Evolutionary conservation across 228 moss, liverwort and hornwort species (phyloP), one percentile per base, ranked within the genome.

Genomic region (Sphagnum magellanicum): DNA sequence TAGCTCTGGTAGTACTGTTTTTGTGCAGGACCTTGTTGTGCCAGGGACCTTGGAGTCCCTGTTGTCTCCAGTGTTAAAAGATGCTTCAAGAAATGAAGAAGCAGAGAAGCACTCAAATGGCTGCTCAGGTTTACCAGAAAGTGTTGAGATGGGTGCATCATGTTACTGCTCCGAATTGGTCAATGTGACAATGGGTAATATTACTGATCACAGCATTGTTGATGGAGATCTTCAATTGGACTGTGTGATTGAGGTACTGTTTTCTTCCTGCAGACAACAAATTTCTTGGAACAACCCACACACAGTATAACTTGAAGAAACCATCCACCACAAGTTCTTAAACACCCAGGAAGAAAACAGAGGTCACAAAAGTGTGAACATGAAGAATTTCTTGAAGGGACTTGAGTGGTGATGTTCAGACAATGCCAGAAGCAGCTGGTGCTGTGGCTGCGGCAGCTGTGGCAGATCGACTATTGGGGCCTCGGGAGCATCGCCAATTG

Each of bases 401-500:
- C 32, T 32, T 32, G 2, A 32, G 3, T 32, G 32, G 62, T 76
- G 67, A 12, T 76, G 53, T 74, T 62, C 88, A 97, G 90, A 90
- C 85, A 59, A 90, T 98, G 94, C 94, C 98, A 70, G 93, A 93
- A 84, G 98, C 98, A 69, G 98, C 94, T 73, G 98, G 98, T 63
- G 98, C 98, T 63, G 98, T 98, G 72, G 98, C 98, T 61, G 98
- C 94, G 68, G 98, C 78, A 16, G 98, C 98, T 76, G 94, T 98
- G 52, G 98, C 98, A 77, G 98, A 98, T 80, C 89, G 98, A 60
- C 83, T 98, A 70, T 76, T 92, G 58, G 98, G 98, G 71, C 90
- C 87, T 49, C 92, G 79, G 72, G 98, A 98, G 73, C 86, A 90
- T 47, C 88, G 94, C 71, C 94, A 98, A 61, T 75, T 98, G 75